Evolutionary conservation across 345 rosid genomes (phyloP), one percentile per base, ranked within the genome.

Genomic region (Excoecaria cochinchinensis): DNA sequence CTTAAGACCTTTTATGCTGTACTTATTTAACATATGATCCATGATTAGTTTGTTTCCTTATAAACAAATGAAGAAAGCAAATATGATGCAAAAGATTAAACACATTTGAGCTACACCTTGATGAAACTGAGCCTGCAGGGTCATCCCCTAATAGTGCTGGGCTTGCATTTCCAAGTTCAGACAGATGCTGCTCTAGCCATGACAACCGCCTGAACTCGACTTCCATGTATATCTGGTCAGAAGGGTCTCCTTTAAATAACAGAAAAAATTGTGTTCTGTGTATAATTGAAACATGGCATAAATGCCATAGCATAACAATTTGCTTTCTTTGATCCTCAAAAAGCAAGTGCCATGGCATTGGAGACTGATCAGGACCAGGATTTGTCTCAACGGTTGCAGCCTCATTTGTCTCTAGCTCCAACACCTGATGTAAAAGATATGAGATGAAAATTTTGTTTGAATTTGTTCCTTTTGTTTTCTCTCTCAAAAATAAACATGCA

Each of bases 121-220:
- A 87, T 72, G 99, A 87, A 19, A 95, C 95, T 16, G 90, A 87
- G 76, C 91, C 82, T 40, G 99, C 97, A 42, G 99, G 99, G 17
- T 92, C 97, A 57, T 95, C 99, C 1, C 97, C 91, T 72, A 95
- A 78, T 56, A 95, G 85, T 58, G 99, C 97, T 0, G 97, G 97
- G 84, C 99, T 95, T 22, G 99, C 99, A 72, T 95, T 95, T 69
- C 99, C 99, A 13, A 95, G 89, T 82, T 95, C 97, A 0, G 97
- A 95, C 22, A 95, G 81, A 67, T 95, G 97, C 77, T 92, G 97
- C 81, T 95, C 99, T 81, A 95, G 78, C 95, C 97, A 95, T 66
- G 95, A 88, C 82, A 90, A 78, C 77, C 99, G 89, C 51, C 89
- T 83, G 24, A 91, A 90, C 85, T 95, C 99, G 13, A 92, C 99